Percentiles rank a stretch among this genome's conserved stretches.
Conservation (phyloP, 768 basidiomycete species). For the Amanita exitialis region DNA sequence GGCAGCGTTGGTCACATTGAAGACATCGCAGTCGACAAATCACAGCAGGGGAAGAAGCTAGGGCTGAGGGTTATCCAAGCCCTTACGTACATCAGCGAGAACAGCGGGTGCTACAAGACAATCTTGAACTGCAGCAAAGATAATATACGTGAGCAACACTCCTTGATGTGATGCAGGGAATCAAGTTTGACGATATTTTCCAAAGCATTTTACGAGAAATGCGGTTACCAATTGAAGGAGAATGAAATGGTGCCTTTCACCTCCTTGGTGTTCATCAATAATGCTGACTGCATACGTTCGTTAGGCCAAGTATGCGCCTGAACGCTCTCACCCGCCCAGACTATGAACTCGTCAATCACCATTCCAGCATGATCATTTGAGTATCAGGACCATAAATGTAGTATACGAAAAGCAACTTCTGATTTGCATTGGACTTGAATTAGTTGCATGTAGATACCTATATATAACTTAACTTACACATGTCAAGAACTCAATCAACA, state of each 20-base stretch:
- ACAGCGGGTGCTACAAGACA: conserved; percentile 85
- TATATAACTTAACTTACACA: not conserved
- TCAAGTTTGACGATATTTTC: not conserved
- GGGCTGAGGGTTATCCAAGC: conserved; percentile 83
- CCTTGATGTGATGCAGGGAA: not conserved
- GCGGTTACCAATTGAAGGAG: conserved; percentile 86
- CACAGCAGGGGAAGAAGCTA: conserved; percentile 85
- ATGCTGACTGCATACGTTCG: not conserved
- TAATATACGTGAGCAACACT: conserved; percentile 72
- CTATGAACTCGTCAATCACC: not conserved
- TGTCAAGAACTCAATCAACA: not conserved
- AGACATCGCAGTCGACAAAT: conserved; percentile 89
- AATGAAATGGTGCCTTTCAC: conserved; percentile 67
- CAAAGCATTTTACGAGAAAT: conserved; percentile 94
- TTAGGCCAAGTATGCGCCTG: conserved; percentile 6
- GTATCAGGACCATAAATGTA: not conserved
- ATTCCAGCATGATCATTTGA: not conserved
- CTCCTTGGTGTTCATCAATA: not conserved
- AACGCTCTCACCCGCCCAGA: conserved; percentile 1
- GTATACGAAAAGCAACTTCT: not conserved
- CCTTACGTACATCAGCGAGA: conserved; percentile 76
- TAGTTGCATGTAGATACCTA: not conserved
- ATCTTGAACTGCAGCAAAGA: conserved; percentile 89
- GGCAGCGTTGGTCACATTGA: conserved; percentile 93
- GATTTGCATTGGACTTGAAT: not conserved